These are phyloP conservation scores for Gynostemma pentaphyllum DNA, from an alignment of 306 rosid genomes.

Conservation along the genomic window DNA sequence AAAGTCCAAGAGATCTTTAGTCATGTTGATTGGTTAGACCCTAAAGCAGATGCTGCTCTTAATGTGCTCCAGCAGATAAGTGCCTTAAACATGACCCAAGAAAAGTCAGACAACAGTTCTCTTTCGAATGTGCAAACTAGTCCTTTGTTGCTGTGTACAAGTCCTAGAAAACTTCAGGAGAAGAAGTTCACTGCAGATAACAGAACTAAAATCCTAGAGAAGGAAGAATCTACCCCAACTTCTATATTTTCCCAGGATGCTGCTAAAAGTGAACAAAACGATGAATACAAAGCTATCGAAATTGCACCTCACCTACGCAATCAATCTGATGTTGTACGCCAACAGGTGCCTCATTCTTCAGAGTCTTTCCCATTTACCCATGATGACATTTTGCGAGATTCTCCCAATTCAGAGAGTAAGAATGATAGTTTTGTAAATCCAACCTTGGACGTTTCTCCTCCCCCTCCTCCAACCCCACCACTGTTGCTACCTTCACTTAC, in stretches of 20 bases:
- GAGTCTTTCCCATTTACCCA: slow-evolving; percentile 13
- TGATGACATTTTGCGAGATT: background rate
- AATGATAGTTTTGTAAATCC: slow-evolving; percentile 16
- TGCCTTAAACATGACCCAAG: slow-evolving; percentile 32
- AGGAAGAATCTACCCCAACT: slow-evolving; percentile 21
- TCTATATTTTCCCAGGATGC: slow-evolving; percentile 23
- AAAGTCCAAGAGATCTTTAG: slow-evolving; percentile 88
- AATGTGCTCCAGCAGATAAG: slow-evolving; percentile 60
- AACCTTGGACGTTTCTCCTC: slow-evolving; percentile 15
- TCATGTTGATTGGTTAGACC: slow-evolving; percentile 81
- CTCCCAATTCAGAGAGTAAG: slow-evolving; percentile 1
- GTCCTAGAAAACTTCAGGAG: slow-evolving; percentile 23
- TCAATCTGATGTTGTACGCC: slow-evolving; percentile 9
- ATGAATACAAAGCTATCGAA: slow-evolving; percentile 11
- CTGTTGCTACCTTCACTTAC: slow-evolving; percentile 17
- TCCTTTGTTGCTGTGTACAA: slow-evolving; percentile 21
- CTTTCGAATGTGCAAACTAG: slow-evolving; percentile 19
- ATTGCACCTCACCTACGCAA: slow-evolving; percentile 9
- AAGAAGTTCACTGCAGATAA: slow-evolving; percentile 16
- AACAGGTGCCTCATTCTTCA: slow-evolving; percentile 21
- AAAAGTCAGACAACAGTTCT: slow-evolving; percentile 30
- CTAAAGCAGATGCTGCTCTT: slow-evolving; percentile 51
- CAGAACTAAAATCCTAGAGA: slow-evolving; percentile 12
- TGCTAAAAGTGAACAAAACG: slow-evolving; percentile 4
- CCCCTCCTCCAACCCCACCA: slow-evolving; percentile 19